phyloP scores from a whole-genome alignment of 176 grass and related monocot species.

The Rhipidocladum racemiflorum region DNA sequence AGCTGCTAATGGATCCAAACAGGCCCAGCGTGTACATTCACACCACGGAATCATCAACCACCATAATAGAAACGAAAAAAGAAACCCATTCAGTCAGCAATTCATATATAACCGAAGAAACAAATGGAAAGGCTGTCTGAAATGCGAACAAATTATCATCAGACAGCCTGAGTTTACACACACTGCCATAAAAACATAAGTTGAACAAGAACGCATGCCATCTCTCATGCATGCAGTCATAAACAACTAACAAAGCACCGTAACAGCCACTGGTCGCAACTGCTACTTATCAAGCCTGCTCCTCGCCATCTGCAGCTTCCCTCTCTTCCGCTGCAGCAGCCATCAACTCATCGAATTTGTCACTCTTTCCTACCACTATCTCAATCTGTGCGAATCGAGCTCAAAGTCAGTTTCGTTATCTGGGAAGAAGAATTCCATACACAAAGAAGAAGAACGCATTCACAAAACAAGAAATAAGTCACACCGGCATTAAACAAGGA shows the following conservation, averaged over 20 bases:
- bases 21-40: not conserved
- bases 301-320: slow-evolving; percentile 50
- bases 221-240: not conserved
- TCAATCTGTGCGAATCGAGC: slow-evolving; percentile 52
- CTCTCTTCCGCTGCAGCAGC: slow-evolving; percentile 59
- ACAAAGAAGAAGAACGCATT: not conserved
- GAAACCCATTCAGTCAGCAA: not conserved
- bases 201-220: slow-evolving; percentile 10
- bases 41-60: not conserved
- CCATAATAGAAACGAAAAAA: not conserved
- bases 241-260: slow-evolving; percentile 33
- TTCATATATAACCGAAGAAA: not conserved
- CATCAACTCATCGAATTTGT: slow-evolving; percentile 94
- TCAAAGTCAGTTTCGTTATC: not conserved
- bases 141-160: not conserved
- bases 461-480: not conserved
- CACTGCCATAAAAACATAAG: slow-evolving; percentile 10
- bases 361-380: slow-evolving; percentile 73
- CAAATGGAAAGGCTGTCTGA: not conserved
- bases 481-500: not conserved
- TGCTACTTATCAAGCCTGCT: slow-evolving; percentile 41
- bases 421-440: not conserved
- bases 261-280: not conserved
- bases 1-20: too few species aligned
- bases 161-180: not conserved